Evolutionary conservation across 225 moss, liverwort and hornwort genomes (phyloP), one percentile per base, ranked within the genome.

Genomic region (Marchantia paleacea): DNA sequence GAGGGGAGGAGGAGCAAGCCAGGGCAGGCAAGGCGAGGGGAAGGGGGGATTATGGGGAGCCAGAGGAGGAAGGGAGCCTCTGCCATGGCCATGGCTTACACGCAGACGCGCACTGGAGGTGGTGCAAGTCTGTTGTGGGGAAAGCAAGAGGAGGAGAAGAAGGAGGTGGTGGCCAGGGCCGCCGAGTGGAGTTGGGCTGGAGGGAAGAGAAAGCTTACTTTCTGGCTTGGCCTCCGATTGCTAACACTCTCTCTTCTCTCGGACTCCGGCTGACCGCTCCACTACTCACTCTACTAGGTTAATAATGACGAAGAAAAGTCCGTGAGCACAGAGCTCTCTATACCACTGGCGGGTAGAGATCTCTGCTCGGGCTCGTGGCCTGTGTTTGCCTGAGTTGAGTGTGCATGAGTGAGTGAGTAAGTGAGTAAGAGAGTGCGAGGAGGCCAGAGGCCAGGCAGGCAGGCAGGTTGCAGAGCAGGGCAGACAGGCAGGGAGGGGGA

Each of bases 31-130:
- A 47, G 8, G 69, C 31, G 39, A 69, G 50, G 24, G 30, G 51
- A 51, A 51, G 52, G 22, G 11, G 51, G n/a, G n/a, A n/a, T n/a
- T n/a, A n/a, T n/a, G n/a, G n/a, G n/a, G n/a, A n/a, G n/a, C n/a
- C 12, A 10, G 72, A 48, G 18, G n/a, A 28, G 73, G 26, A 31
- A 51, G 22, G 48, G 49, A 50, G 51, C 22, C 7, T 6, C 29
- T 58, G 77, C 77, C 77, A 65, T 77, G 78, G 78, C 78, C 51
- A 78, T 78, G 78, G 78, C 78, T 64, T 52, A 16, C 50, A 76
- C 39, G 29, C 76, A 20, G 31, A 61, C 39, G 58, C 31, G 19
- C 58, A 20, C 9, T 19, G 20, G 57, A 48, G 72, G 13, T 2
- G 50, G 50, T 54, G 75, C 20, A 7, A n/a, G 54, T 51, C 52